Evolutionary conservation across 768 basidiomycete genomes (phyloP).

Genomic region (Tylopilus rubrobrunneus): DNA sequence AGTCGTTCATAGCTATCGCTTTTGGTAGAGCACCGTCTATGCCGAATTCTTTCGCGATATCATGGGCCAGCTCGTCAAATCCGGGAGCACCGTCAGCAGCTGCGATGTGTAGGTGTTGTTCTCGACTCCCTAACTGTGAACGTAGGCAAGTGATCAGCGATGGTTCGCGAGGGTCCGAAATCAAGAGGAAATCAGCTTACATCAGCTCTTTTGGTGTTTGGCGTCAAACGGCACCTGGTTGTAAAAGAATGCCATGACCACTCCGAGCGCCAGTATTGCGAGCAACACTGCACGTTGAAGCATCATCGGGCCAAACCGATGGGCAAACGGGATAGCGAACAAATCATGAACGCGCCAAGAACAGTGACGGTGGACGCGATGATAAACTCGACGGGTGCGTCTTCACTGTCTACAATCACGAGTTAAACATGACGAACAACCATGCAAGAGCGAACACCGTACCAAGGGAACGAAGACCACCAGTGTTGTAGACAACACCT

Average conservation of each 20-base stretch:
- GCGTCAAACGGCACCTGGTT: slow-evolving; percentile 64
- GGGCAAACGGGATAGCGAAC: slow-evolving; percentile 64
- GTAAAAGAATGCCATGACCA: slow-evolving; percentile 59
- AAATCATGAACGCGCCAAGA: slow-evolving; percentile 54
- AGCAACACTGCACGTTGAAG: slow-evolving; percentile 42
- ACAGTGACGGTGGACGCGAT: slow-evolving; percentile 73
- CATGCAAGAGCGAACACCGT: slow-evolving; percentile 15
- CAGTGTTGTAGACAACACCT: slow-evolving; percentile 56
- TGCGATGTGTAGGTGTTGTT: slow-evolving; percentile 77
- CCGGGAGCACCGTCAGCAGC: slow-evolving; percentile 81
- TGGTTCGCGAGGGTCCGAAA: neutral
- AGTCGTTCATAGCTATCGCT: slow-evolving; percentile 62
- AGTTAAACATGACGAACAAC: slow-evolving; percentile 1
- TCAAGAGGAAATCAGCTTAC: slow-evolving; percentile 39
- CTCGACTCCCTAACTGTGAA: slow-evolving; percentile 61
- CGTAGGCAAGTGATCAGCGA: neutral
- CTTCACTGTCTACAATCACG: slow-evolving; percentile 56
- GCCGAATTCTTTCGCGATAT: slow-evolving; percentile 63
- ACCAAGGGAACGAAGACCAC: slow-evolving; percentile 92
- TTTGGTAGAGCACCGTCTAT: slow-evolving; percentile 35
- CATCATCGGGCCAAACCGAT: slow-evolving; percentile 53
- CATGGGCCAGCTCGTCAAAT: slow-evolving; percentile 55
- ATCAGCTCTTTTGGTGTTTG: slow-evolving; percentile 86
- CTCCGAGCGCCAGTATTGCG: slow-evolving; percentile 42
- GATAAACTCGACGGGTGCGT: slow-evolving; percentile 85